These are phyloP conservation scores for Serendipita sp. DNA, from an alignment of 1,284 basidiomycete genomes.

Conservation along the genomic window DNA sequence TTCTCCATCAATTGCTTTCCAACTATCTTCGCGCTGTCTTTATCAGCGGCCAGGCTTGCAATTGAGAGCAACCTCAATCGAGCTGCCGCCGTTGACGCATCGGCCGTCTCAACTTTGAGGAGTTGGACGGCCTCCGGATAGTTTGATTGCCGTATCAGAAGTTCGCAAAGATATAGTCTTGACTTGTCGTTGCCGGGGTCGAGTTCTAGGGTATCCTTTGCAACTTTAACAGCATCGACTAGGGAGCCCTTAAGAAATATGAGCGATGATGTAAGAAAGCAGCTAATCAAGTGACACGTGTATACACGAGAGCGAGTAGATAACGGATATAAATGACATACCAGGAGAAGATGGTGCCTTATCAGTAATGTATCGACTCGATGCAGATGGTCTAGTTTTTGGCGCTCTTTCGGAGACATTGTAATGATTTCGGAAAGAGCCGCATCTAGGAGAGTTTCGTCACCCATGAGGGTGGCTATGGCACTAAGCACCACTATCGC, in stretches of 20 bases:
- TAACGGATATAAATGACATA: slow-evolving; percentile 20
- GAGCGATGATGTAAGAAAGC: background rate
- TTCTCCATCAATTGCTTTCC: slow-evolving; percentile 31
- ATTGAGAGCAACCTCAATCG: slow-evolving; percentile 17
- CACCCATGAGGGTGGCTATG: slow-evolving; percentile 69
- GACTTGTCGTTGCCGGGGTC: slow-evolving; percentile 38
- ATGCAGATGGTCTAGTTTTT: slow-evolving; percentile 46
- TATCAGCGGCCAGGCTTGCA: slow-evolving; percentile 18
- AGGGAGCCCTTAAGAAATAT: slow-evolving; percentile 11
- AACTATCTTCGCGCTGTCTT: slow-evolving; percentile 18
- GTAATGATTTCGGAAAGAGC: slow-evolving; percentile 68
- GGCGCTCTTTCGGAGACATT: slow-evolving; percentile 47
- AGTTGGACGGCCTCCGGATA: background rate
- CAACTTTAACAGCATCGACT: slow-evolving; percentile 34
- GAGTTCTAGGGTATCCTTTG: slow-evolving; percentile 39
- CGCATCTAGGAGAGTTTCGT: slow-evolving; percentile 73
- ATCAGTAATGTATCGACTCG: slow-evolving; percentile 54
- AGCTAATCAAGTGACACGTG: background rate
- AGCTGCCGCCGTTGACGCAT: background rate
- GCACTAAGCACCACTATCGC: slow-evolving; percentile 75
- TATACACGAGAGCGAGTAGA: background rate
- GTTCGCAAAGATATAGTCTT: slow-evolving; percentile 37
- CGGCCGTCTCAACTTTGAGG: slow-evolving; percentile 2
- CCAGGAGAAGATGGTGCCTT: slow-evolving; percentile 53
- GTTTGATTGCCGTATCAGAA: slow-evolving; percentile 32